Percentiles rank a stretch among this genome's conserved stretches.
Evolutionary conservation across 768 basidiomycete genomes (phyloP).

Genomic region (Erythrobasidium yunnanense): DNA sequence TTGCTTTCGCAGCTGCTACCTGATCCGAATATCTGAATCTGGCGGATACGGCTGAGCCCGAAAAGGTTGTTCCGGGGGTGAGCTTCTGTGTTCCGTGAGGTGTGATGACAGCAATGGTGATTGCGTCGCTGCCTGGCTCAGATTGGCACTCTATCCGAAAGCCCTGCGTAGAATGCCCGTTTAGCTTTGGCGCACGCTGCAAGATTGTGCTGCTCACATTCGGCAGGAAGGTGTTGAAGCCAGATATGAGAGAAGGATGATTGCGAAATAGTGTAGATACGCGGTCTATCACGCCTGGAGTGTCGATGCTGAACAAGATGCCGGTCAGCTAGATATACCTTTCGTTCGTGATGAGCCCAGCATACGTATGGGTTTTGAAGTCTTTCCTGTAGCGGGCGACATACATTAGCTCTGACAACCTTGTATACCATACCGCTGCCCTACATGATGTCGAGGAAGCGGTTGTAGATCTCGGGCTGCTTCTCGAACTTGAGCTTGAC

Average conservation of each 20-base stretch:
- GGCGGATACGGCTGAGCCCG: not conserved
- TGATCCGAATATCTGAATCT: too few species aligned
- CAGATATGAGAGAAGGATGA: constrained; percentile 77
- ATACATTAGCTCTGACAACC: too few species aligned
- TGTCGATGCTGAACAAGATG: constrained; percentile 66
- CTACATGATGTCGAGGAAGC: constrained; percentile 33
- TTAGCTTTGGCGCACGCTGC: not conserved
- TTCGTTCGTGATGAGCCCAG: not conserved
- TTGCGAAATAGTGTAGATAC: constrained; percentile 86
- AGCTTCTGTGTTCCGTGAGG: constrained; percentile 39
- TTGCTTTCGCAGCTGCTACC: too few species aligned
- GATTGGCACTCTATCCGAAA: constrained; percentile 67
- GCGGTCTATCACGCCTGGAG: constrained; percentile 90
- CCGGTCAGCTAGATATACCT: not conserved
- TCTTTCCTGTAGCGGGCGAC: constrained; percentile 80
- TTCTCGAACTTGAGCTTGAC: constrained; percentile 40
- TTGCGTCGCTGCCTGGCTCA: constrained; percentile 16
- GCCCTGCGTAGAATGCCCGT: constrained; percentile 45
- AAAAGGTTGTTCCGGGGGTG: not conserved
- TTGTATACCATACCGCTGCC: too few species aligned
- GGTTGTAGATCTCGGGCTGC: constrained; percentile 36
- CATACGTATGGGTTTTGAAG: constrained; percentile 72
- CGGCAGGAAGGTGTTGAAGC: constrained; percentile 96
- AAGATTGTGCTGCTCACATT: constrained; percentile 38
- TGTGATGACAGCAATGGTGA: constrained; percentile 41